Conservation (phyloP, 495 filamentous ascomycete genomes). For the Xylaria flabelliformis region DNA sequence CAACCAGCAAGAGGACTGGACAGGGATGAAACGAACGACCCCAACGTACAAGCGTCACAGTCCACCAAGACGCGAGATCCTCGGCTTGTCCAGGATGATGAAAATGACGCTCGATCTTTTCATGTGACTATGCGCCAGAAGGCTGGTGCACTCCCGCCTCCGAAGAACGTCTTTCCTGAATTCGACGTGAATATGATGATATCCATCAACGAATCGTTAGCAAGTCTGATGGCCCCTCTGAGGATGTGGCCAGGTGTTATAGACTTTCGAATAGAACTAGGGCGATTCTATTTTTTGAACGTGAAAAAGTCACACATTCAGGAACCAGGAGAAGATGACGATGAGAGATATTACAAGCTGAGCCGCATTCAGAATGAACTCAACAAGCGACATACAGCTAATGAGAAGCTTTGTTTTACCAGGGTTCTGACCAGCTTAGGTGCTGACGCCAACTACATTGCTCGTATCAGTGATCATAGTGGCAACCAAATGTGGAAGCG, state of each 20-base stretch:
- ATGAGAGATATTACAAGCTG: constrained; percentile 33
- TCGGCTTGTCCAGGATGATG: constrained; percentile 19
- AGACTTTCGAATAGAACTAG: constrained; percentile 49
- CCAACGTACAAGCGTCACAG: neutral
- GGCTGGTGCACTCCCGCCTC: constrained; percentile 16
- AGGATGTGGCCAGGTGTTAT: constrained; percentile 45
- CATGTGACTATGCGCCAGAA: constrained; percentile 45
- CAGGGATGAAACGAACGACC: neutral
- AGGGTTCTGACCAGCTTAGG: constrained; percentile 47
- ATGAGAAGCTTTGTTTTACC: constrained; percentile 45
- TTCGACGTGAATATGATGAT: constrained; percentile 26
- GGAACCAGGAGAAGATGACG: constrained; percentile 13
- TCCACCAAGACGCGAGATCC: neutral
- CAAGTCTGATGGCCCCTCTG: constrained; percentile 38
- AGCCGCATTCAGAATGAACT: constrained; percentile 30
- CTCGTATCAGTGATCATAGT: constrained; percentile 32
- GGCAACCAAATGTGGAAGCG: constrained; percentile 26
- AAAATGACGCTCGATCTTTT: constrained; percentile 26
- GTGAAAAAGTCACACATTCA: constrained; percentile 35
- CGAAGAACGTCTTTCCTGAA: neutral
- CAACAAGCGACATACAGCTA: constrained; percentile 28
- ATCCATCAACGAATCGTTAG: constrained; percentile 15
- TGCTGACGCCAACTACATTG: constrained; percentile 46
- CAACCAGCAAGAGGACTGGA: neutral
- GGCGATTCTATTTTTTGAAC: constrained; percentile 45